phyloP scores from a whole-genome alignment of 495 filamentous ascomycete genomes.

The Xylaria intraflava region DNA sequence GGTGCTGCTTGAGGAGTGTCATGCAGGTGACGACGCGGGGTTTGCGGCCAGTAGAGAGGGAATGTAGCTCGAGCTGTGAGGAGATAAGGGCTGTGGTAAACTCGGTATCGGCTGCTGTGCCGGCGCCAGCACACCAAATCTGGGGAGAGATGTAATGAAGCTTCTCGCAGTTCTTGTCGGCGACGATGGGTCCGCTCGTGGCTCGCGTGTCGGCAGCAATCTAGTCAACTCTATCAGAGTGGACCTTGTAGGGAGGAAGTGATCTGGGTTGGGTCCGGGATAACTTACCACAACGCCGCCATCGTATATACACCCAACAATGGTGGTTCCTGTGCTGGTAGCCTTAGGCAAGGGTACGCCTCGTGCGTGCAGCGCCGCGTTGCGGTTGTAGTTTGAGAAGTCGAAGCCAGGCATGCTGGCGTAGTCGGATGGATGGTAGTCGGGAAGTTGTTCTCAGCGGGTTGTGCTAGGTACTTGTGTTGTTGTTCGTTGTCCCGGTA shows the following conservation, averaged over 20 bases:
- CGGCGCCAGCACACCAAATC: slow-evolving; percentile 99
- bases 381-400: slow-evolving; percentile 99
- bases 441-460: not conserved
- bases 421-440: not conserved
- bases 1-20: slow-evolving; percentile 99
- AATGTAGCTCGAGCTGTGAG: slow-evolving; percentile 95
- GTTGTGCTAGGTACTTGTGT: not conserved
- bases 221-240: slow-evolving; percentile 29
- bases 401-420: slow-evolving; percentile 93
- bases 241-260: not conserved
- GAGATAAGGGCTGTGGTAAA: slow-evolving; percentile 98
- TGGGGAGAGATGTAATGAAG: slow-evolving; percentile 97
- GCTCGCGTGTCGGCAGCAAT: slow-evolving; percentile 98
- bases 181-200: slow-evolving; percentile 94
- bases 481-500: not conserved
- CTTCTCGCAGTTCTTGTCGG: slow-evolving; percentile 99
- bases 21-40: slow-evolving; percentile 98
- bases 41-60: slow-evolving; percentile 89
- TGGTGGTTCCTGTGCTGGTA: slow-evolving; percentile 97
- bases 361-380: slow-evolving; percentile 86
- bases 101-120: slow-evolving; percentile 97
- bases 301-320: slow-evolving; percentile 95
- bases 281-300: slow-evolving; percentile 82
- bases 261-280: not conserved
- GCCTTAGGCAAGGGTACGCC: slow-evolving; percentile 94